Base-by-base conservation (phyloP, 1,284 basidiomycete species). In the Farysia itapuensis region DNA sequence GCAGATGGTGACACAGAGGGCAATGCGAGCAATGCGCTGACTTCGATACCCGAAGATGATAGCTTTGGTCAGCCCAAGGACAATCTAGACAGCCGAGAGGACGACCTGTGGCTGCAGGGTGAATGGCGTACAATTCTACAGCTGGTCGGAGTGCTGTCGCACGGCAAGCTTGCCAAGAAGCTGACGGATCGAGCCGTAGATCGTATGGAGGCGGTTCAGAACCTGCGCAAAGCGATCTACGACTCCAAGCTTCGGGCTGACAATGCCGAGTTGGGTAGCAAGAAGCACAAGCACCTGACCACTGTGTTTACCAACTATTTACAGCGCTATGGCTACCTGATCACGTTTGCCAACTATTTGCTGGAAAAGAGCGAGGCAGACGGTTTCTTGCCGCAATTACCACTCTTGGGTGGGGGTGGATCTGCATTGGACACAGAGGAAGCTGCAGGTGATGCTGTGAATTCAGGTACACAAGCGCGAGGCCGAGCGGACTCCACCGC, bases 81-180 rank as follows among this genome's bases (percentile, higher is more conserved):
- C 33, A 52, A 39, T 12, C 46, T 54, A 43, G 75, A 77, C 45
- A 67, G 70, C 13, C 60, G 73, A 16, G 75, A 78, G 28, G 68
- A 75, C 11, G 73, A 78, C 30, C 67, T 78, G 11, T 75, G 66
- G 41, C 48, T 75, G 19, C 29, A 70, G 87, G 94, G 94, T 37
- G 94, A 98, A 74, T 99, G 96, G 81, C 96, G 96, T 79, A 89
- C 86, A 3, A 96, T 98, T 50, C 79, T 99, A 32, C 91, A 95
- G 68, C 86, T 99, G 35, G 88, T 95, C 35, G 87, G 89, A 13
- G 88, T 95, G 4, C 82, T 95, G 87, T 87, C 87, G 12, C 84
- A 89, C 64, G 90, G 90, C 18, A 91, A 92, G 79, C 80, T 88
- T 15, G 95, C 95, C n/a, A 99, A 99, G 78, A 84, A 85, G 35